Conservation (phyloP, 2,329 filamentous ascomycete species). For the Phialophora chinensis region DNA sequence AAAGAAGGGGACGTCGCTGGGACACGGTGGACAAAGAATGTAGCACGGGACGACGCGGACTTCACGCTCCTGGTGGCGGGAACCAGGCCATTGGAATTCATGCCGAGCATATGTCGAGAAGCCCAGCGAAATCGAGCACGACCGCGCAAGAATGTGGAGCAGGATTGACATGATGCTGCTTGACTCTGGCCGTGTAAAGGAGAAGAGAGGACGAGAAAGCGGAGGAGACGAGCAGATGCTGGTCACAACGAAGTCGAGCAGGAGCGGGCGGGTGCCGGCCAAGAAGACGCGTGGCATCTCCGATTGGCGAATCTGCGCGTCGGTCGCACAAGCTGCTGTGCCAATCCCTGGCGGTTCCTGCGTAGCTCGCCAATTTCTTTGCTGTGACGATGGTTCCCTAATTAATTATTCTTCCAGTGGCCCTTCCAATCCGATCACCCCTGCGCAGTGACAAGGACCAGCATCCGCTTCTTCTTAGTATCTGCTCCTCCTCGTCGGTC, state of each 20-base stretch:
- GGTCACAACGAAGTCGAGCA: not conserved
- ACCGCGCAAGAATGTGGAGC: not conserved
- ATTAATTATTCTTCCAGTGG: not conserved
- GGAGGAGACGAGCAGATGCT: not conserved
- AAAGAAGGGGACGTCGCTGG: not conserved
- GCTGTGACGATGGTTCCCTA: no score
- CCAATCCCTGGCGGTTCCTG: not conserved
- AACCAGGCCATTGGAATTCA: not conserved
- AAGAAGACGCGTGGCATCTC: slow-evolving; percentile 9
- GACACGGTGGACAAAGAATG: slow-evolving; percentile 1
- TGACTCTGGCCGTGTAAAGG: not conserved
- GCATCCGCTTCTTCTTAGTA: not conserved
- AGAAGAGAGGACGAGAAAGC: not conserved
- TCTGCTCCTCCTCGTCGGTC: not conserved
- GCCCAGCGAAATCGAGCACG: not conserved
- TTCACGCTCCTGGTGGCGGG: not conserved
- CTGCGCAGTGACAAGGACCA: not conserved
- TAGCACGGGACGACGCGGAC: not conserved
- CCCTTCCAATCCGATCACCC: no score
- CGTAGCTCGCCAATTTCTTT: no score
- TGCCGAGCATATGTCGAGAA: not conserved
- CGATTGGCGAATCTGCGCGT: slow-evolving; percentile 8
- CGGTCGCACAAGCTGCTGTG: not conserved
- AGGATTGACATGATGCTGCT: not conserved
- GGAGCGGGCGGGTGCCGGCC: slow-evolving; percentile 16